Base-by-base conservation (phyloP, 1,284 basidiomycete species). In the Volvariella volvacea region DNA sequence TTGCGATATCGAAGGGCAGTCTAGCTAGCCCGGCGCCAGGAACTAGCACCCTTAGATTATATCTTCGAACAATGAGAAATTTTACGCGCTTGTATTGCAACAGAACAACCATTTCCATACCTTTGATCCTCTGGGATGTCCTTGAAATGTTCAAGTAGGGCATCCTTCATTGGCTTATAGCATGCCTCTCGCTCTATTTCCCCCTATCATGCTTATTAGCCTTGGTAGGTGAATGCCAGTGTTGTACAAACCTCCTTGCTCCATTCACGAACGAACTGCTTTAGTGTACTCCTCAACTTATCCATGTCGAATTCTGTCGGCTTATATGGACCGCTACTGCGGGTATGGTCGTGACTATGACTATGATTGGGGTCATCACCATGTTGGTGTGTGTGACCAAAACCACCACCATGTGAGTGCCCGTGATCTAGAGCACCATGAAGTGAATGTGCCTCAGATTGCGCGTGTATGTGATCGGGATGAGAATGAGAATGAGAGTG, bases 251-350 rank as follows among this genome's bases (percentile, higher is more conserved):
- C 87, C 69, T 90, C 82, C 50, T 70, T 74, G 46, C 86, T 88
- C 92, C 92, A 96, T 56, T 95, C 92, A 10, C 92, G 76, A 7
- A 92, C 92, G 44, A 94, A 84, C 53, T 93, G 91, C 56, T 93
- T 90, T 32, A 96, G 64, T 0, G 91, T 94, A 56, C 88, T 92
- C 47, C 90, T 70, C 20, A 96, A 68, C 57, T 94, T 94, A 62
- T 95, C 86, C 79, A 87, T 83, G 54, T 88, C 84, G 51, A 75
- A 74, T 25, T 87, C 83, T 1, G 74, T 80, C 1, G 79, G 74
- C 48, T 68, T 73, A 51, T 76, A 74, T n/a, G 50, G 53, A 41
- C 44, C 47, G 30, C 52, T 55, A 40, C 58, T 59, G 32, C 56
- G 42, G 6, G 46, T 52, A 31, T 51, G 48, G 0, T 20, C 51